phyloP scores from a whole-genome alignment of 225 moss, liverwort and hornwort species.

The Climacium dendroides region DNA sequence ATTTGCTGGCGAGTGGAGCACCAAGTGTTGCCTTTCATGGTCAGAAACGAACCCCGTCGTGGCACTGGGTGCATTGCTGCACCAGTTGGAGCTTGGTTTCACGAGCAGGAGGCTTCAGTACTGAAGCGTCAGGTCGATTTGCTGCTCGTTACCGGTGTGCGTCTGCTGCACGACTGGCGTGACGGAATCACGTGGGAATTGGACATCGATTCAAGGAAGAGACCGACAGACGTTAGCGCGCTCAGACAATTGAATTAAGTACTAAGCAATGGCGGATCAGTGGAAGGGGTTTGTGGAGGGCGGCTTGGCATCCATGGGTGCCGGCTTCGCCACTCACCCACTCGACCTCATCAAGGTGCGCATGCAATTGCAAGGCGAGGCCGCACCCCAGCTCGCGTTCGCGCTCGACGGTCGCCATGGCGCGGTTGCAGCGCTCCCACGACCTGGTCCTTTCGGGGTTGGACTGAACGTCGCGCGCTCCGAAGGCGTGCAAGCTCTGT shows the following conservation, averaged over 20 bases:
- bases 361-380: slow-evolving; percentile 78
- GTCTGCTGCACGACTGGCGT: slow-evolving; percentile 4
- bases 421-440: neutral
- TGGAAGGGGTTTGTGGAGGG: slow-evolving; percentile 62
- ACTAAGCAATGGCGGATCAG: neutral
- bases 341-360: slow-evolving; percentile 76
- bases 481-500: slow-evolving; percentile 7
- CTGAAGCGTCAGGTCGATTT: neutral
- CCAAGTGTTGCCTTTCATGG: slow-evolving; percentile 5
- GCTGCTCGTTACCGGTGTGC: slow-evolving; percentile 7
- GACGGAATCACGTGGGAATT: neutral
- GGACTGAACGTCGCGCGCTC: slow-evolving; percentile 10
- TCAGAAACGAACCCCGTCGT: neutral
- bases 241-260: neutral
- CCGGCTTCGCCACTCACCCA: slow-evolving; percentile 60
- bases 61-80: neutral
- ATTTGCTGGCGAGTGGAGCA: neutral
- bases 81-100: neutral
- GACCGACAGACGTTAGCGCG: neutral
- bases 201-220: neutral
- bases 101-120: neutral
- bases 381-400: neutral
- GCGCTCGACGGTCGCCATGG: neutral
- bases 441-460: neutral
- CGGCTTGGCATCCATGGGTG: slow-evolving; percentile 66